A percentile compares a stretch with the other conserved stretches of the same genome.
phyloP scores from a whole-genome alignment of 805 yeast species.

The Yamadazyma insecticola region DNA sequence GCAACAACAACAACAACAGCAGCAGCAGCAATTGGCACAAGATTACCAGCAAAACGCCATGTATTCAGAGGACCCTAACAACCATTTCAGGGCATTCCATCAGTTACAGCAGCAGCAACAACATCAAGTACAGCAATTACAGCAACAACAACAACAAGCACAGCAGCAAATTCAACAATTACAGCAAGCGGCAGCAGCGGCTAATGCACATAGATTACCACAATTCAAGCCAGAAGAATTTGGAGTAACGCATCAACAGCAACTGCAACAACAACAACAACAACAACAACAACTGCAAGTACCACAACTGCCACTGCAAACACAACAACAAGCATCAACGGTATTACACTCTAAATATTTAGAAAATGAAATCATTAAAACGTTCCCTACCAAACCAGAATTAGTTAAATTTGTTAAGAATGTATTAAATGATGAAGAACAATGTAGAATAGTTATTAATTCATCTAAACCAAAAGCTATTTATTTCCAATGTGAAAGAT shows the following conservation, averaged over 20 bases:
- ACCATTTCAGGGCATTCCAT: neutral
- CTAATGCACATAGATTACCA: constrained; percentile 3
- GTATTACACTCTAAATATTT: constrained; percentile 19
- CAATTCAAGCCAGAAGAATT: constrained; percentile 12
- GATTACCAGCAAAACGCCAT: constrained; percentile 10
- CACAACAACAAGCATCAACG: constrained; percentile 13
- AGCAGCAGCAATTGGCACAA: constrained; percentile 13
- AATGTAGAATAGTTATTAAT: constrained; percentile 42
- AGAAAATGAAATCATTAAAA: constrained; percentile 29
- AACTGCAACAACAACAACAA: constrained; percentile 15
- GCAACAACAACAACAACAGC: constrained; percentile 9
- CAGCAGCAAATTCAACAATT: constrained; percentile 14
- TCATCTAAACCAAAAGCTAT: constrained; percentile 46
- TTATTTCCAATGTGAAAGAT: constrained; percentile 42
- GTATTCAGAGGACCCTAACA: too few species aligned
- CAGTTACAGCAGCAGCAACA: constrained; percentile 5
- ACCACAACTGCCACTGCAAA: constrained; percentile 9
- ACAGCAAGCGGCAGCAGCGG: constrained; percentile 13
- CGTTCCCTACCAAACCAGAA: constrained; percentile 22
- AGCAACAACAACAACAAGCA: constrained; percentile 8
- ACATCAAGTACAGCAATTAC: constrained; percentile 9
- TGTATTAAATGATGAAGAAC: constrained; percentile 31
- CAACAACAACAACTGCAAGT: constrained; percentile 12
- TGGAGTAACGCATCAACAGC: constrained; percentile 10
- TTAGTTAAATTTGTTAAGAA: constrained; percentile 33